Base-by-base conservation (phyloP, 176 grass and related monocot genomes). In the Lolium rigidum region DNA sequence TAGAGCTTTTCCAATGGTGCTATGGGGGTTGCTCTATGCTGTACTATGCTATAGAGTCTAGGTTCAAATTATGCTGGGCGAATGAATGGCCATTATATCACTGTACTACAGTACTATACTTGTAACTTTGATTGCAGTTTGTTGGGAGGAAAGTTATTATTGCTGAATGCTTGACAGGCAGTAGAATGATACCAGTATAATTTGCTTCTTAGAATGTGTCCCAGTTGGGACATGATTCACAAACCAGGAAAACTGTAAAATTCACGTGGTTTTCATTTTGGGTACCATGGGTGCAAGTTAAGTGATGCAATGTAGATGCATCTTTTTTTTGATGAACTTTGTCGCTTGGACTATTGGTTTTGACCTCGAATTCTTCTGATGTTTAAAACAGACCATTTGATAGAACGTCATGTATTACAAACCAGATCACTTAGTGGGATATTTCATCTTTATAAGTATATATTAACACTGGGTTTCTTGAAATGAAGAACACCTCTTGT, bases 1-100 rank as follows among this genome's bases (percentile, higher is more conserved):
- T 8, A 41, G 76, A 22, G 20, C 31, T 68, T 4, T 55, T 16
- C 62, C 67, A 41, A 76, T 37, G 44, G 60, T 57, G 7, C 3
- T 63, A 60, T 9, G 6, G 3, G 28, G 43, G 55, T 52, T 71
- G 22, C 2, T 18, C 25, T 64, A 63, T 80, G 57, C 49, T 11
- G 38, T 49, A 18, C 47, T 81, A 48, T 22, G 20, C 47, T 72
- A 63, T 87, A 83, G 48, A 6, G 49, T 14, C 0, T 17, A 52
- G 24, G 80, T 80, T 74, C 21, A 87, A 20, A 74, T 68, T 75
- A 49, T 74, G 50, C 66, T 80, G 35, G 28, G 15, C 25, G 47
- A 49, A 87, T 28, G 16, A 57, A 87, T 28, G 16, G 17, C 41
- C 49, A 43, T 46, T 50, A 43, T 81, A 50, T 74, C 24, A 21